Base-by-base conservation (phyloP, 2,329 filamentous ascomycete species). In the Sclerotiophoma versabilis region DNA sequence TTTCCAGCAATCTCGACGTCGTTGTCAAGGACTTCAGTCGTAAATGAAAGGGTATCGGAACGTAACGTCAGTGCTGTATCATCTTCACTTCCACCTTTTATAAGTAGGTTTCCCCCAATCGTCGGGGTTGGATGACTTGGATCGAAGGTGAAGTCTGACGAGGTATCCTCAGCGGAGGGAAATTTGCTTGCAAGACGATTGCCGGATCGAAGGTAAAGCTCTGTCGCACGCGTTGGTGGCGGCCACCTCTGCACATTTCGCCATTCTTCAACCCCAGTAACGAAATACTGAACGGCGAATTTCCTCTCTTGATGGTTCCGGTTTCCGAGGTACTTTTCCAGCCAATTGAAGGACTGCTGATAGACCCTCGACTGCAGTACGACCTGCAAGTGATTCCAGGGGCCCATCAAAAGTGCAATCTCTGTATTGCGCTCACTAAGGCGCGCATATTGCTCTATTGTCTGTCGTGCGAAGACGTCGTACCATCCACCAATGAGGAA, bases 261-360 rank as follows among this genome's bases (percentile, higher is more conserved):
- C 62, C 62, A 64, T 36, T 58, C 50, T n/a, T 59, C 17, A 11
- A 50, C 57, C 4, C 62, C 57, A 26, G 62, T 62, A 5, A 60
- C 57, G 30, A 50, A 62, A 36, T 64, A 64, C 27, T 62, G 34
- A 2, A 62, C 42, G 2, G 45, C 12, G 5, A 33, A 14, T 12
- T 48, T 23, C 12, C 29, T n/a, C 9, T 11, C 8, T 32, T 12
- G 7, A 9, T 9, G 12, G 5, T n/a, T n/a, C 5, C 29, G 14
- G 7, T 32, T 32, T 14, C 7, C 29, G 12, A 32, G 29, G 14
- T 32, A 12, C 29, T 32, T n/a, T 12, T 32, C 9, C 9, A 32
- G 29, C 29, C 29, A 32, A 12, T 32, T n/a, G 29, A 32, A 32
- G 4, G 29, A 32, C 14, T n/a, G 29, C 14, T n/a, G 29, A 32